Evolutionary conservation across 2,329 filamentous ascomycete species (phyloP), one percentile per base, ranked within the genome.

Genomic region (Pseudocercospora crystallina): DNA sequence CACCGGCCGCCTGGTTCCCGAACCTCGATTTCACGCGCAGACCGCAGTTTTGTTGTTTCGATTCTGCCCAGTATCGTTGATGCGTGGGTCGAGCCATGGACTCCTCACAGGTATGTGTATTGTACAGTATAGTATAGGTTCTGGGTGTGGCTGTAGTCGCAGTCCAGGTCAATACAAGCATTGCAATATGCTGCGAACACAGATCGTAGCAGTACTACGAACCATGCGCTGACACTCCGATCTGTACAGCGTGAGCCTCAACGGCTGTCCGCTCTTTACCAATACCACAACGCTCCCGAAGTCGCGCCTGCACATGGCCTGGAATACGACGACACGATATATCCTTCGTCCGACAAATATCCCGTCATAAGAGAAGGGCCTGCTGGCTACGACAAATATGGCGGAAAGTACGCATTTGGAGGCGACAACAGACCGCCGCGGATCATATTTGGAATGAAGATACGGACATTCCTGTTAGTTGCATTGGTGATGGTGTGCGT

Each of bases 391-490:
- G 20, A 26, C 20, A 26, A 7, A 26, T 65, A 64, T 47, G 59
- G 61, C 37, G 43, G 49, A 30, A 57, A 59, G 14, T 56, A 59
- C 51, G 54, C 45, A 34, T 58, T 56, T 35, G 57, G 49, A n/a
- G 59, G 56, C 52, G 57, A 61, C 57, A 64, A 63, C 52, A 60
- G 60, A 34, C 67, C 68, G 46, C 68, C 68, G 15, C 57, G 64
- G n/a, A 70, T 70, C 57, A 69, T 70, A 50, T 70, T 69, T 56
- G 68, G 68, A 12, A 70, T 70, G 68, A 69, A 69, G 47, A 53
- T 69, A 30, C 53, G 59, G 31, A 69, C 66, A 1, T 70, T 70
- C 47, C 47, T 68, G 53, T 15, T 69, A 7, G 68, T 70, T 2
- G 61, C 64, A 11, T 34, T 59, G 17, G 53, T 68, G 12, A 65